phyloP scores from a whole-genome alignment of 768 basidiomycete species.

The Vararia minispora region DNA sequence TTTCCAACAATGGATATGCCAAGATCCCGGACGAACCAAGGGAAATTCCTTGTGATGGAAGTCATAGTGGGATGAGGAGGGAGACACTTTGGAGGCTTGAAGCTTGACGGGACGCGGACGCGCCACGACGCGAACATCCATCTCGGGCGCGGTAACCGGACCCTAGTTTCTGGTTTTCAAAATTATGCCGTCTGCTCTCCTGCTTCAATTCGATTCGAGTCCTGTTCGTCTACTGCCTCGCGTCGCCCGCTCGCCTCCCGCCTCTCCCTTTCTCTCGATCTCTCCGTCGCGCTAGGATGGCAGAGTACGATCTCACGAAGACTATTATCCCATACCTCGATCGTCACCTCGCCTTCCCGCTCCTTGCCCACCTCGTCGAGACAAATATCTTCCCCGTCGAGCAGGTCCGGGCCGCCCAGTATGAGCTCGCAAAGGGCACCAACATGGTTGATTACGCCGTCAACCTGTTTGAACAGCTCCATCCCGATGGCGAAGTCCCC shows the following conservation, averaged over 20 bases:
- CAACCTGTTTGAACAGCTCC: slow-evolving; percentile 65
- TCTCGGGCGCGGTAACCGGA: no score
- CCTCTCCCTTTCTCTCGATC: not conserved
- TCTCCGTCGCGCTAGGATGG: slow-evolving; percentile 51
- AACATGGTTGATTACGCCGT: slow-evolving; percentile 97
- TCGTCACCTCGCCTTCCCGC: slow-evolving; percentile 87
- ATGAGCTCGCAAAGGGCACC: slow-evolving; percentile 94
- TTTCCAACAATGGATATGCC: slow-evolving; percentile 75
- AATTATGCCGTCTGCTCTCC: no score
- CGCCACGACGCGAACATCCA: no score
- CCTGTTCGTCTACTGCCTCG: no score
- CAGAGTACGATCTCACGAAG: slow-evolving; percentile 85
- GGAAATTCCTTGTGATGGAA: slow-evolving; percentile 71
- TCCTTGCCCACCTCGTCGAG: slow-evolving; percentile 81
- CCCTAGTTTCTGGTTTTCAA: no score
- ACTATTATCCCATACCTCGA: slow-evolving; percentile 89
- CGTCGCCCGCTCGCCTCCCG: no score
- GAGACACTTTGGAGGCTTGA: no score
- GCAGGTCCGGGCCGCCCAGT: slow-evolving; percentile 83
- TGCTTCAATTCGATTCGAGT: no score
- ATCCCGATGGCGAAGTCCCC: slow-evolving; percentile 62
- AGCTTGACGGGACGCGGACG: no score
- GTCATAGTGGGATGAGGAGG: no score
- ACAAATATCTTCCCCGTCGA: slow-evolving; percentile 64
- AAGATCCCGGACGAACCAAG: slow-evolving; percentile 73